Conservation (phyloP, 768 basidiomycete genomes). For the Hydnomerulius pinastri region DNA sequence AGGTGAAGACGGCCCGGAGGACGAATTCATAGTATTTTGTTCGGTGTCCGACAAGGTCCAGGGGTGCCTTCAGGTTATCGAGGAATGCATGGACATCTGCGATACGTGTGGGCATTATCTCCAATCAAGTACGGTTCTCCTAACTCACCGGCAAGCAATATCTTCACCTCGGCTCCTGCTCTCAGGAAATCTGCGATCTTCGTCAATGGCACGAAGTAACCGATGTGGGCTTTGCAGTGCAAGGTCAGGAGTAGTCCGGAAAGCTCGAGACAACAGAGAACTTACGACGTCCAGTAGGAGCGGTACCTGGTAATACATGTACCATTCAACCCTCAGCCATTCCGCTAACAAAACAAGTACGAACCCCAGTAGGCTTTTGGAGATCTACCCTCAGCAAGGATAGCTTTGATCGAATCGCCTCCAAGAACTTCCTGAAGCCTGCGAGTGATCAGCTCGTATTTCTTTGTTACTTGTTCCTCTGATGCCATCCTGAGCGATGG, state of each 20-base stretch:
- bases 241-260: neutral
- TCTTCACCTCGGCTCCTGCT: constrained; percentile 88
- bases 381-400: constrained; percentile 73
- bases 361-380: constrained; percentile 92
- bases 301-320: constrained; percentile 62
- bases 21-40: constrained; percentile 89
- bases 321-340: no score
- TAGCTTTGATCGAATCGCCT: constrained; percentile 77
- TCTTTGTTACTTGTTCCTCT: constrained; percentile 39
- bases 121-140: neutral
- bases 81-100: constrained; percentile 95
- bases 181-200: constrained; percentile 96
- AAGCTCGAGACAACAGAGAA: constrained; percentile 5
- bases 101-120: neutral
- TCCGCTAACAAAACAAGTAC: constrained; percentile 18
- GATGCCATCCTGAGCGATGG: constrained; percentile 29
- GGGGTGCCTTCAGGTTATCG: constrained; percentile 94
- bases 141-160: constrained; percentile 72
- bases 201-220: constrained; percentile 91
- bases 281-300: constrained; percentile 93
- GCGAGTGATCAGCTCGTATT: constrained; percentile 83
- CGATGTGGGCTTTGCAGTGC: constrained; percentile 77
- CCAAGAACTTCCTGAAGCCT: constrained; percentile 87
- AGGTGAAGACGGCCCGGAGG: constrained; percentile 79
- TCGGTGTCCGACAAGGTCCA: constrained; percentile 86